A percentile compares a stretch with the other conserved stretches of the same genome.
Conservation (phyloP, 2,329 filamentous ascomycete species). For the Colletotrichum sp. region DNA sequence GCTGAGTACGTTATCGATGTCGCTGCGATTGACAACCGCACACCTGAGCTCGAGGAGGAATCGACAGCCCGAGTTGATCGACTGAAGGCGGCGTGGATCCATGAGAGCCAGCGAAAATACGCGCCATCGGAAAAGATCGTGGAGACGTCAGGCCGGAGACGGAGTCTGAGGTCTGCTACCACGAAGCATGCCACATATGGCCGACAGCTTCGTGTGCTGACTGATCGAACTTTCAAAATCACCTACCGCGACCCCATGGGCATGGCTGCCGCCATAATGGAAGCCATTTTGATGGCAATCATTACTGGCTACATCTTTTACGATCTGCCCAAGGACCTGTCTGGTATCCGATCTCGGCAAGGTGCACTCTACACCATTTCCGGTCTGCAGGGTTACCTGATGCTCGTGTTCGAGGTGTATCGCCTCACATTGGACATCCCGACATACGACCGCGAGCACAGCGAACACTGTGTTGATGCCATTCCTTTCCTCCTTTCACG, state of each 20-base stretch:
- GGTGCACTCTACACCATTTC: slow-evolving; percentile 76
- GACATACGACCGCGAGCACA: slow-evolving; percentile 77
- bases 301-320: slow-evolving; percentile 78
- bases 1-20: slow-evolving; percentile 79
- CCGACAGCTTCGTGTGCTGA: slow-evolving; percentile 70
- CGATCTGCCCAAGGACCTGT: slow-evolving; percentile 65
- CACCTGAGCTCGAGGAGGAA: slow-evolving; percentile 66
- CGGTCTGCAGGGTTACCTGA: slow-evolving; percentile 77
- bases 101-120: slow-evolving; percentile 27
- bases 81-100: slow-evolving; percentile 65
- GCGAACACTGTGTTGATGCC: slow-evolving; percentile 74
- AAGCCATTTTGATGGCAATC: slow-evolving; percentile 73
- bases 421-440: slow-evolving; percentile 77
- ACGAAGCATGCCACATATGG: slow-evolving; percentile 59
- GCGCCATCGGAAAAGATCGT: slow-evolving; percentile 20
- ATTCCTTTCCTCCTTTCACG: slow-evolving; percentile 74
- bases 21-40: slow-evolving; percentile 75
- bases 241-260: slow-evolving; percentile 81
- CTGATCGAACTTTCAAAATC: slow-evolving; percentile 71
- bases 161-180: slow-evolving; percentile 18
- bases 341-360: slow-evolving; percentile 76
- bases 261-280: slow-evolving; percentile 71
- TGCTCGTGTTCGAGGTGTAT: slow-evolving; percentile 78
- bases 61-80: slow-evolving; percentile 64
- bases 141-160: slow-evolving; percentile 7